Evolutionary conservation across 2,329 filamentous ascomycete species (phyloP).

Genomic region (Tolypocladium guangdongense): DNA sequence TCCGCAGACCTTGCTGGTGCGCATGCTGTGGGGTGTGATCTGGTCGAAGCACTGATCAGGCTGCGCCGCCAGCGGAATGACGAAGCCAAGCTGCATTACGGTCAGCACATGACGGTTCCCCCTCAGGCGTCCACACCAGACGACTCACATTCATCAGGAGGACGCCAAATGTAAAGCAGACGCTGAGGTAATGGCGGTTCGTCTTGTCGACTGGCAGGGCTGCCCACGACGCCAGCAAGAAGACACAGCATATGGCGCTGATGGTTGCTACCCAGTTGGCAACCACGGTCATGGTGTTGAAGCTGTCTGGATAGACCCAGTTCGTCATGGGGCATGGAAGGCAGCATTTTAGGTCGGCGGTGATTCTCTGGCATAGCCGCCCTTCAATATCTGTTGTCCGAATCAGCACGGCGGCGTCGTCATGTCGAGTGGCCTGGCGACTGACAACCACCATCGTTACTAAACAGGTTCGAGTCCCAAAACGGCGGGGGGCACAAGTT

Average conservation of each 20-base stretch:
- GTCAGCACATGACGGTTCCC: constrained; percentile 8
- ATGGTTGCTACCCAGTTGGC: constrained; percentile 79
- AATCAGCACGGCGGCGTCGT: constrained; percentile 2
- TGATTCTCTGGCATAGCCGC: constrained; percentile 38
- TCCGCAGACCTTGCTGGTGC: constrained; percentile 68
- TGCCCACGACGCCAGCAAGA: constrained; percentile 70
- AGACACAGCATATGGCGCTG: constrained; percentile 59
- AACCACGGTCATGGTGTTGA: constrained; percentile 46
- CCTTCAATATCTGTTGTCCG: constrained; percentile 43
- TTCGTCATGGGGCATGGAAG: constrained; percentile 81
- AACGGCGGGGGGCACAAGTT: constrained; percentile 57
- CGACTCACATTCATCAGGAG: constrained; percentile 66
- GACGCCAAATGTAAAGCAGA: constrained; percentile 69
- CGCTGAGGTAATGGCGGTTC: constrained; percentile 82
- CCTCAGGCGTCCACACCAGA: not conserved
- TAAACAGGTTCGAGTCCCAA: constrained; percentile 51
- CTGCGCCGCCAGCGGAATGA: constrained; percentile 69
- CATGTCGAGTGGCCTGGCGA: not conserved
- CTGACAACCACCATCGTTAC: constrained; percentile 53
- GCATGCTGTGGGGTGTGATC: constrained; percentile 93
- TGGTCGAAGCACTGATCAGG: constrained; percentile 76
- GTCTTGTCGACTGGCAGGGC: constrained; percentile 80
- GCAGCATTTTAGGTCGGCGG: constrained; percentile 56
- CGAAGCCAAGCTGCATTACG: constrained; percentile 69
- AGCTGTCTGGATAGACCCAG: constrained; percentile 57